Percentiles rank a stretch among this genome's conserved stretches.
phyloP scores from a whole-genome alignment of 2,329 filamentous ascomycete genomes.

The Stemphylium vesicarium region DNA sequence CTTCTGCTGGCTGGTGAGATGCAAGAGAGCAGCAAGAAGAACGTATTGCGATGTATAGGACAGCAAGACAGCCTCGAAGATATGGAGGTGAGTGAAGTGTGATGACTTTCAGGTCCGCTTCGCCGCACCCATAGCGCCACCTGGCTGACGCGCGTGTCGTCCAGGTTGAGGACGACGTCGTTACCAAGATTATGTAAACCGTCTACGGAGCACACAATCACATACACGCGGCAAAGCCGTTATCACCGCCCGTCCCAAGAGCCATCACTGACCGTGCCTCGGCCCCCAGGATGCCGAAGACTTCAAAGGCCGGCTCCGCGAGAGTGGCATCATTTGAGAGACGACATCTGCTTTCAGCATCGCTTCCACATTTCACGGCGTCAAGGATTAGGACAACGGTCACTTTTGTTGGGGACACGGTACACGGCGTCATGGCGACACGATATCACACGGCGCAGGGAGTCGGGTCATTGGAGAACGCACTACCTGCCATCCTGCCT shows the following conservation, averaged over 20 bases:
- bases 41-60: constrained; percentile 91
- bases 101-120: constrained; percentile 22
- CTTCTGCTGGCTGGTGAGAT: constrained; percentile 93
- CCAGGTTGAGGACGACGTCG: constrained; percentile 84
- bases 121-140: constrained; percentile 34
- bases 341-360: constrained; percentile 4
- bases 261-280: constrained; percentile 37
- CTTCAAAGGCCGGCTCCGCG: constrained; percentile 38
- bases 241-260: constrained; percentile 22
- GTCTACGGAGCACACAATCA: constrained; percentile 19
- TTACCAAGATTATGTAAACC: constrained; percentile 82
- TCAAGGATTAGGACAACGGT: constrained; percentile 22
- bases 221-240: constrained; percentile 14
- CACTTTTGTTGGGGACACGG: constrained; percentile 24
- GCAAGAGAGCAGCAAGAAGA: constrained; percentile 99
- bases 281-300: constrained; percentile 39
- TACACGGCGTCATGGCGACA: constrained; percentile 32
- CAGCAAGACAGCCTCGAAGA: constrained; percentile 98
- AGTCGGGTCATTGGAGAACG: constrained; percentile 39
- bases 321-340: constrained; percentile 41
- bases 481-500: constrained; percentile 46
- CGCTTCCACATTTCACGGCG: constrained; percentile 33
- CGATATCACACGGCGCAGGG: constrained; percentile 17
- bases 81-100: constrained; percentile 83
- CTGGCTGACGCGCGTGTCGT: constrained; percentile 51